Conservation (phyloP, 768 basidiomycete species). For the Boletus pseudopeckii region DNA sequence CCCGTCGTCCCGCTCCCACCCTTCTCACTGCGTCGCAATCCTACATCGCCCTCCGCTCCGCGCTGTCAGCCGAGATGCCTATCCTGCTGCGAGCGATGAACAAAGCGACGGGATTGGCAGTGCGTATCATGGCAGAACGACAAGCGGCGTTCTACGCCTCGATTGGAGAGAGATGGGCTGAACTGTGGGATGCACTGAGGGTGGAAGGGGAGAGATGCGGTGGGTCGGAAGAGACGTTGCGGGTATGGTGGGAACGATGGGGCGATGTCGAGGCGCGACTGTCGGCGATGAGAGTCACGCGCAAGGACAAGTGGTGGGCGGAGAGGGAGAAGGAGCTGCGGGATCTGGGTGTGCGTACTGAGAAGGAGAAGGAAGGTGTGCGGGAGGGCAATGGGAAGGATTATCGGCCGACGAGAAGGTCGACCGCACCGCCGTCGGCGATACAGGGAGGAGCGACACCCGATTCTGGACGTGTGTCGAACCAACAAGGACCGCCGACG, state of each 20-base stretch:
- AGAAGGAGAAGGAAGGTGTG: constrained; percentile 14
- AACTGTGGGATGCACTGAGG: constrained; percentile 81
- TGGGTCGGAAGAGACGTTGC: constrained; percentile 63
- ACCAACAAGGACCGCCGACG: constrained; percentile 26
- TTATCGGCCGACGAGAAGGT: constrained; percentile 11
- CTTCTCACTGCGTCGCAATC: constrained; percentile 72
- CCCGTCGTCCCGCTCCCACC: constrained; percentile 54
- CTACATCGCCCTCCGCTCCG: constrained; percentile 72
- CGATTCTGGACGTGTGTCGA: constrained; percentile 25
- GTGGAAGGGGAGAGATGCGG: constrained; percentile 69
- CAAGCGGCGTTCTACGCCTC: constrained; percentile 61
- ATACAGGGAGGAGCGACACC: constrained; percentile 3
- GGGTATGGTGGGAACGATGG: constrained; percentile 71
- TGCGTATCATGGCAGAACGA: constrained; percentile 50
- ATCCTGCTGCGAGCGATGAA: constrained; percentile 56
- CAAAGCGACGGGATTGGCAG: constrained; percentile 51
- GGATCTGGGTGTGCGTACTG: constrained; percentile 12
- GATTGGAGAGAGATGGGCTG: constrained; percentile 64
- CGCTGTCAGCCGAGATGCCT: constrained; percentile 71
- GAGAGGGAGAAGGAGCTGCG: constrained; percentile 28
- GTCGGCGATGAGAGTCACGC: constrained; percentile 36
- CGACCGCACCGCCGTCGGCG: constrained; percentile 17
- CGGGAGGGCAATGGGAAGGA: constrained; percentile 17
- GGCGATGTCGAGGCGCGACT: constrained; percentile 57
- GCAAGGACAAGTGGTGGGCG: constrained; percentile 34